Conservation (phyloP, 257 asterid species). For the Forsythia suspensa region DNA sequence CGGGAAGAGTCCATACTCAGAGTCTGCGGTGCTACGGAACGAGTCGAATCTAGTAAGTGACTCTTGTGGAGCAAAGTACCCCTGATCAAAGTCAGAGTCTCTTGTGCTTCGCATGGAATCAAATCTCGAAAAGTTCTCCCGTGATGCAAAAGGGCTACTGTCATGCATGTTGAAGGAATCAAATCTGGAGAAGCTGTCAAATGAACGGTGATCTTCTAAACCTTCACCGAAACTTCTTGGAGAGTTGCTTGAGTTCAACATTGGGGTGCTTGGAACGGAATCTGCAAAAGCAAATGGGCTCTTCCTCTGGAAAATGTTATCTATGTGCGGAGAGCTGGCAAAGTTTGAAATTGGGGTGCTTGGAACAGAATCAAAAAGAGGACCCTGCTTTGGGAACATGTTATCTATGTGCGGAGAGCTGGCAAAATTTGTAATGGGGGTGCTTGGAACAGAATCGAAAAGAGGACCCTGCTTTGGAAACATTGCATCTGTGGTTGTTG, state of each 20-base stretch:
- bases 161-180: constrained; percentile 63
- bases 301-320: constrained; percentile 48
- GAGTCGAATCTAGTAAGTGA: constrained; percentile 72
- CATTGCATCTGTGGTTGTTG: constrained; percentile 32
- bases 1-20: constrained; percentile 56
- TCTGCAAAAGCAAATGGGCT: constrained; percentile 64
- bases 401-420: constrained; percentile 18
- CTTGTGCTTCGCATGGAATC: constrained; percentile 75
- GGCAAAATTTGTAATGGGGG: constrained; percentile 32
- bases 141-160: constrained; percentile 52
- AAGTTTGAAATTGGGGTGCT: constrained; percentile 65
- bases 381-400: constrained; percentile 41
- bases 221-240: constrained; percentile 52
- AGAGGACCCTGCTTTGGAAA: constrained; percentile 46
- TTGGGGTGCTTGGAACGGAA: constrained; percentile 88
- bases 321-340: constrained; percentile 40
- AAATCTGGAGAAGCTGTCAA: constrained; percentile 63
- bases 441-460: constrained; percentile 55
- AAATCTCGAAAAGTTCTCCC: constrained; percentile 67
- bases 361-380: constrained; percentile 81
- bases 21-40: constrained; percentile 77
- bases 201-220: constrained; percentile 42
- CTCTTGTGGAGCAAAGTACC: constrained; percentile 52
- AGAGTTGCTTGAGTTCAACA: constrained; percentile 65
- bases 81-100: constrained; percentile 76